Evolutionary conservation across 139 green algal genomes (phyloP), one percentile per base, ranked within the genome.

Genomic region (Klebsormidium nitens): DNA sequence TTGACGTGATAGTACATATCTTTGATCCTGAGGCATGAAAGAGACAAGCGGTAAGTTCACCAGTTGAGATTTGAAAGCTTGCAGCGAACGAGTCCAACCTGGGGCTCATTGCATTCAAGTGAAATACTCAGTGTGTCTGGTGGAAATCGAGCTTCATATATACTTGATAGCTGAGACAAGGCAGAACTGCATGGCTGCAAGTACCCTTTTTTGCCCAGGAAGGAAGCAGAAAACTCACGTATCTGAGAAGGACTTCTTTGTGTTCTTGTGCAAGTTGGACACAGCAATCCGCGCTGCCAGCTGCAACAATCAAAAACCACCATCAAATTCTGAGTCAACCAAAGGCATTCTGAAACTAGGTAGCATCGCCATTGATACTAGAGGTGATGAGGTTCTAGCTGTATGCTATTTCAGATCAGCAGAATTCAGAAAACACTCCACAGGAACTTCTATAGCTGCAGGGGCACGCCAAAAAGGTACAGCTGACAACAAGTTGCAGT

Each of bases 201-300:
- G 47, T 5, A 29, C 26, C 6, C 37, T n/a, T 58, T 44, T 49
- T 69, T 49, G 64, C 31, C 31, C n/a, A 34, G 63, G n/a, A 14
- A 29, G 59, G 8, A 67, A 14, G 59, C 37, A 55, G 6, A n/a
- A 26, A 1, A 63, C 74, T 71, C 23, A 81, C 75, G 72, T 84
- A 62, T 95, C 86, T 32, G 76, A 90, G 81, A 98, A 99, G 28
- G 86, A 95, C 85, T 99, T 99, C 26, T 91, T 66, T 23, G 94
- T 99, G 70, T 91, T 96, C 89, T 99, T 99, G 87, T 99, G 94
- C 63, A 99, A 80, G 86, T 99, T 99, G 48, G 94, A 98, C 31
- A 99, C 92, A 0, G 94, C 93, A 66, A 99, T 97, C 31, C 94
- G 83, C 2, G 94, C 94, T 6, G 94, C 94, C 1, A 99, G 88